Conservation (phyloP, 2,329 filamentous ascomycete species). For the Dendrostoma leiphaemia region DNA sequence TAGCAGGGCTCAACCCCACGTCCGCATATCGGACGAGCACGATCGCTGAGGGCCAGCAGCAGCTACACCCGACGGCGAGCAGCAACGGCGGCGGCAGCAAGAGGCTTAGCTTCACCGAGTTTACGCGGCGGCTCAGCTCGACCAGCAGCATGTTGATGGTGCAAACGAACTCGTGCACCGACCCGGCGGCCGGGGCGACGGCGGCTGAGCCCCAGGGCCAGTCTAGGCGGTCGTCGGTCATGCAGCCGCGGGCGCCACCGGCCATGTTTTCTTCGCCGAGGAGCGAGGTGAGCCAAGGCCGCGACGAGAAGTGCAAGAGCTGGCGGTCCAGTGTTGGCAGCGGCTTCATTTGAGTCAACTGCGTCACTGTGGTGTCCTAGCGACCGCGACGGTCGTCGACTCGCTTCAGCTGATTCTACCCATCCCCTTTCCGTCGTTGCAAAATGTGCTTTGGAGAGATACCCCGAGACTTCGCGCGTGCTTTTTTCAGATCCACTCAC, state of each 20-base stretch:
- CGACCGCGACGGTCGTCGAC: background rate
- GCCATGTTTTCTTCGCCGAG: slow-evolving; percentile 24
- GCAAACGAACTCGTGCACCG: slow-evolving; percentile 51
- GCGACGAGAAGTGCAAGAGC: slow-evolving; percentile 45
- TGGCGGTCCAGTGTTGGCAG: slow-evolving; percentile 58
- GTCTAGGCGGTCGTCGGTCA: slow-evolving; percentile 29
- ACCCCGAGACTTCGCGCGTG: no score
- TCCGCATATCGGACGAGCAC: slow-evolving; percentile 22
- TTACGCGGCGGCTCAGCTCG: slow-evolving; percentile 58
- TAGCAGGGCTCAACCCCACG: slow-evolving; percentile 13
- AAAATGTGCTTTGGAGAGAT: no score
- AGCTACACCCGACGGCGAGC: slow-evolving; percentile 52
- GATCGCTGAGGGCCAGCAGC: slow-evolving; percentile 28
- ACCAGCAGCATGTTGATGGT: slow-evolving; percentile 59
- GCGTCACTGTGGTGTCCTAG: no score
- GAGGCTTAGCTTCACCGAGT: slow-evolving; percentile 60
- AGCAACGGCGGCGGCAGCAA: slow-evolving; percentile 36
- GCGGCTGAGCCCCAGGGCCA: slow-evolving; percentile 38
- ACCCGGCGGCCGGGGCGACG: slow-evolving; percentile 33
- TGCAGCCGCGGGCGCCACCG: slow-evolving; percentile 30
- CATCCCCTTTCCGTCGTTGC: background rate
- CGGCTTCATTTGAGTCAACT: slow-evolving; percentile 46
- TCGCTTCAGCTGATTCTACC: no score
- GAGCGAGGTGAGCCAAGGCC: slow-evolving; percentile 33
- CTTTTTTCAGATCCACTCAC: no score